A percentile compares a stretch with the other conserved stretches of the same genome.
Conservation (phyloP, 2,329 filamentous ascomycete genomes). For the Fusarium sp. region DNA sequence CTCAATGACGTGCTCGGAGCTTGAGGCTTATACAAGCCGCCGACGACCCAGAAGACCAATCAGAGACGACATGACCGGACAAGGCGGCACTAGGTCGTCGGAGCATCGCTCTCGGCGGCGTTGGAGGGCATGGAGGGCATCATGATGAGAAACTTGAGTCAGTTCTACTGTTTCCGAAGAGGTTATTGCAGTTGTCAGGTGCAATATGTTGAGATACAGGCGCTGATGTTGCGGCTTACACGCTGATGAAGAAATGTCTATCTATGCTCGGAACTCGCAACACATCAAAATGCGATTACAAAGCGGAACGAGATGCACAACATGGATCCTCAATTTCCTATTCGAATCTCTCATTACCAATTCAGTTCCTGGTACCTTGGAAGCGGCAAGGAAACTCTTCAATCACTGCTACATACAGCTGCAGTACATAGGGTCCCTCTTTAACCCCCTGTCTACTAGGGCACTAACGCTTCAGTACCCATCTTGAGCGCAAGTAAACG, state of each 20-base stretch:
- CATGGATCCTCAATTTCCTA: conserved; percentile 7
- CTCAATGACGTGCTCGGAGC: conserved; percentile 48
- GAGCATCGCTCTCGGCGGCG: conserved; percentile 42
- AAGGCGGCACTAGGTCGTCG: conserved; percentile 37
- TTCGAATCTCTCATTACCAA: conserved; percentile 5
- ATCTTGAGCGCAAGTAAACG: conserved; percentile 14
- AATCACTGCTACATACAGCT: conserved; percentile 9
- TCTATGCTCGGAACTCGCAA: background rate
- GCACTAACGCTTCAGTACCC: conserved; percentile 4
- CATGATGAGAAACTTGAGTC: conserved; percentile 18
- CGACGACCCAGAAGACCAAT: conserved; percentile 42
- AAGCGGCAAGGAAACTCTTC: conserved; percentile 10
- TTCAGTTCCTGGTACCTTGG: conserved; percentile 21
- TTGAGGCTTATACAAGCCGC: conserved; percentile 46
- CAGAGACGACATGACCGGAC: conserved; percentile 12
- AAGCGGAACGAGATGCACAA: conserved; percentile 3
- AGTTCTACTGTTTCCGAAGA: conserved; percentile 6
- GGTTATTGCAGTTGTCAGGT: background rate
- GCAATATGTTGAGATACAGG: background rate
- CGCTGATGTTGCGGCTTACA: background rate
- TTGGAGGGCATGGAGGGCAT: conserved; percentile 3
- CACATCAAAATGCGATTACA: background rate
- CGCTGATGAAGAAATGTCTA: background rate
- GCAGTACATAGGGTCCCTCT: conserved; percentile 18
- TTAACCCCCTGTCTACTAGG: conserved; percentile 10